These are phyloP conservation scores for Oryza nivara DNA, from an alignment of 176 grass and related monocot species.

Conservation along the genomic window DNA sequence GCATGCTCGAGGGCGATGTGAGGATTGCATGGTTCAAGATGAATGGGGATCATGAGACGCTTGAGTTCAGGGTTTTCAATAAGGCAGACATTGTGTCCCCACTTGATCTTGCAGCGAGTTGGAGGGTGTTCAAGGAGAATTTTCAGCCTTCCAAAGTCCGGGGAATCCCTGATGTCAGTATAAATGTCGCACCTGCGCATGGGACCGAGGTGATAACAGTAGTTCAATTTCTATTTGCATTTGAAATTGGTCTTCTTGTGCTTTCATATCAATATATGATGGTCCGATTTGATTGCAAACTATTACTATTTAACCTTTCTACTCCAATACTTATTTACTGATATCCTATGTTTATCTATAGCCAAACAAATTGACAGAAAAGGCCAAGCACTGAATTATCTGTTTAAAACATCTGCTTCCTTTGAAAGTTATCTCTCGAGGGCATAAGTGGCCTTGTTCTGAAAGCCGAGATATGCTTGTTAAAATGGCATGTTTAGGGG, in stretches of 20 bases:
- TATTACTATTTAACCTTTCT: neutral
- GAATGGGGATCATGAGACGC: constrained; percentile 63
- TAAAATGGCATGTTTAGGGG: neutral
- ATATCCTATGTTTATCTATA: constrained; percentile 15
- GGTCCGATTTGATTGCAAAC: constrained; percentile 13
- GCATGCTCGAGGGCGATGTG: constrained; percentile 81
- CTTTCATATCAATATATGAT: neutral
- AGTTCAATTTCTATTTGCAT: neutral
- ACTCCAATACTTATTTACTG: constrained; percentile 11
- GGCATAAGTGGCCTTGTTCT: neutral
- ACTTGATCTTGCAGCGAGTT: constrained; percentile 90
- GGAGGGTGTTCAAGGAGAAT: constrained; percentile 95
- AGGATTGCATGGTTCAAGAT: constrained; percentile 78
- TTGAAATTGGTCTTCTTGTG: constrained; percentile 14
- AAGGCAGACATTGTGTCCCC: constrained; percentile 91
- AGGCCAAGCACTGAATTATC: neutral
- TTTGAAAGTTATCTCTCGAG: constrained; percentile 23
- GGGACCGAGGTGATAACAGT: constrained; percentile 53
- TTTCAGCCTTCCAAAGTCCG: constrained; percentile 84
- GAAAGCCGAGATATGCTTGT: constrained; percentile 5
- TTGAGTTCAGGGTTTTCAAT: constrained; percentile 87
- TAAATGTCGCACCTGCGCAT: constrained; percentile 67
- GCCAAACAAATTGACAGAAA: neutral
- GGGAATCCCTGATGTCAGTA: constrained; percentile 90
- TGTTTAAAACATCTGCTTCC: neutral